These are phyloP conservation scores for Fusarium sp. DNA, from an alignment of 2,329 filamentous ascomycete species.

Conservation along the genomic window DNA sequence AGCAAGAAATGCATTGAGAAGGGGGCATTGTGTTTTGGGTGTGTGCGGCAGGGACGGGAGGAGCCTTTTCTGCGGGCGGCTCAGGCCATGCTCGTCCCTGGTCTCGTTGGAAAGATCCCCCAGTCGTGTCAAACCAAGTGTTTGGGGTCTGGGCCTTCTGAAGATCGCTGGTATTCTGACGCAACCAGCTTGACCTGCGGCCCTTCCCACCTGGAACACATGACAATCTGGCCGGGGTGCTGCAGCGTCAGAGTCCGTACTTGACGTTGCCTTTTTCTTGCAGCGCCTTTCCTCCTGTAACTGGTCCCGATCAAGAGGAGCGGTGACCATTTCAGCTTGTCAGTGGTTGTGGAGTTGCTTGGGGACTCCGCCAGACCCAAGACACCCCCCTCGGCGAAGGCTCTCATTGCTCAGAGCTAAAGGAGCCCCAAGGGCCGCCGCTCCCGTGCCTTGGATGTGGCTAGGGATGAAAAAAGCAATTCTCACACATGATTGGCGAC, in stretches of 20 bases:
- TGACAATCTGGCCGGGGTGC: constrained; percentile 3
- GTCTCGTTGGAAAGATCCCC: constrained; percentile 17
- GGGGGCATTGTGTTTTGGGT: constrained; percentile 30
- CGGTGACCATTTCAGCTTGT: constrained; percentile 40
- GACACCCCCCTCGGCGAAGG: constrained; percentile 34
- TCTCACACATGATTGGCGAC: constrained; percentile 40
- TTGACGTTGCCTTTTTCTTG: constrained; percentile 3
- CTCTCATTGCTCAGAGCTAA: constrained; percentile 38
- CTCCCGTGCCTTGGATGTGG: constrained; percentile 44
- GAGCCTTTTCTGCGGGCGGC: constrained; percentile 49
- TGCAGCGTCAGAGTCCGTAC: neutral
- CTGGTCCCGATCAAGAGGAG: constrained; percentile 14
- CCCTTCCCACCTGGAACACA: constrained; percentile 17
- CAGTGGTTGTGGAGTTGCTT: constrained; percentile 26
- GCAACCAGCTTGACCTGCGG: constrained; percentile 7
- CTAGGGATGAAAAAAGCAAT: constrained; percentile 27
- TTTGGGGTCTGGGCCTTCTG: constrained; percentile 17
- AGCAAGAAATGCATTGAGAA: constrained; percentile 7
- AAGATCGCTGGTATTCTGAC: constrained; percentile 26
- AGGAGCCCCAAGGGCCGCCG: constrained; percentile 38
- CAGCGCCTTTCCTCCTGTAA: constrained; percentile 9
- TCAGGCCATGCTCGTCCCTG: constrained; percentile 36
- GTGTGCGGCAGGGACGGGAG: constrained; percentile 49
- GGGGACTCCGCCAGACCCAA: constrained; percentile 28
- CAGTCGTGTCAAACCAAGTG: constrained; percentile 17